A percentile compares a stretch with the other conserved stretches of the same genome.
phyloP scores from a whole-genome alignment of 2,329 filamentous ascomycete species.

The Ceratocystis lukuohia region DNA sequence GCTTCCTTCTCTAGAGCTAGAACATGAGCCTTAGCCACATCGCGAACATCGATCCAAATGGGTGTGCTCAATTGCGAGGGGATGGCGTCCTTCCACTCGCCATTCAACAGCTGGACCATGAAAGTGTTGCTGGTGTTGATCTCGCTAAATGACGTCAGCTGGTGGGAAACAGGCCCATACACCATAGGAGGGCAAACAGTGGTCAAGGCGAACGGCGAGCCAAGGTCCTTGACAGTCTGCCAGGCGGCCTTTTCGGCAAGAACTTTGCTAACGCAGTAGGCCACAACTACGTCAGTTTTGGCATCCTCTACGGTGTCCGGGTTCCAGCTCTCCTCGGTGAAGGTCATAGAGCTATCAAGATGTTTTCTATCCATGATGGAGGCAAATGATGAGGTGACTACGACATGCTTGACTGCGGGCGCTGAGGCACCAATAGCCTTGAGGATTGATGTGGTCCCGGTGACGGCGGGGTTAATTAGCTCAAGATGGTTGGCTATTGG shows the following conservation, averaged over 20 bases:
- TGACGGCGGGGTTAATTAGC: slow-evolving; percentile 44
- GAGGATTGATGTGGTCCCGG: slow-evolving; percentile 55
- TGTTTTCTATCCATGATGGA: slow-evolving; percentile 34
- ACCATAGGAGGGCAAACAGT: slow-evolving; percentile 44
- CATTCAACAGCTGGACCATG: slow-evolving; percentile 37
- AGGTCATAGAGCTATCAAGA: slow-evolving; percentile 26
- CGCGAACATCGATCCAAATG: slow-evolving; percentile 44
- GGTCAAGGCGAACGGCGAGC: slow-evolving; percentile 37
- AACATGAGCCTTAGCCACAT: slow-evolving; percentile 41
- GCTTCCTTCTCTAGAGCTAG: slow-evolving; percentile 36
- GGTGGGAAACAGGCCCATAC: slow-evolving; percentile 39
- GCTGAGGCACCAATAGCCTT: slow-evolving; percentile 50
- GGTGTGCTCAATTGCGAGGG: slow-evolving; percentile 31
- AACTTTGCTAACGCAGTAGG: slow-evolving; percentile 43
- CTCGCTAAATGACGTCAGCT: slow-evolving; percentile 32
- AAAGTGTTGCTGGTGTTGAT: slow-evolving; percentile 43
- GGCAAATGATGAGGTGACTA: slow-evolving; percentile 46
- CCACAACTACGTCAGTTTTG: slow-evolving; percentile 28
- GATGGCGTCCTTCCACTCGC: slow-evolving; percentile 35
- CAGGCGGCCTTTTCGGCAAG: slow-evolving; percentile 41
- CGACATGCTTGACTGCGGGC: slow-evolving; percentile 54
- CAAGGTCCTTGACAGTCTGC: slow-evolving; percentile 35
- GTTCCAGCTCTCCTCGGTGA: slow-evolving; percentile 41
- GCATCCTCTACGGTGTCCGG: slow-evolving; percentile 36
- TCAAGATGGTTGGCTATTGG: slow-evolving; percentile 35